phyloP scores from a whole-genome alignment of 192 early-diverging fungal genomes.

The Linnemannia exigua region DNA sequence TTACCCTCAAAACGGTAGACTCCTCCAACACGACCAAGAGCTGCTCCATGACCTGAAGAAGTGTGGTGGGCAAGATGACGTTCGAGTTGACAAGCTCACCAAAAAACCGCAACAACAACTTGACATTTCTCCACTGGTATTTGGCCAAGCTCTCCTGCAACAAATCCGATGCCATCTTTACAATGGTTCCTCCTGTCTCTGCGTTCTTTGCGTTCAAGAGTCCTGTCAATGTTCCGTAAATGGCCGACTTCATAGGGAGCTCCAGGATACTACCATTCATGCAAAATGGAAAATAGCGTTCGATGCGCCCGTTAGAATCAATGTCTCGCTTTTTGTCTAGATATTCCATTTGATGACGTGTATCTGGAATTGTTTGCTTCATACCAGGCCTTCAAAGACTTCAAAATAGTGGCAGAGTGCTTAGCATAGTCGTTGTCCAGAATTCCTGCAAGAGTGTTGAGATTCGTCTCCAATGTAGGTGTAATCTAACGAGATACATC shows the following conservation, averaged over 20 bases:
- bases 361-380: background rate
- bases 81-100: constrained; percentile 83
- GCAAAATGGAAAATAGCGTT: background rate
- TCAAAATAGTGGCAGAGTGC: constrained; percentile 72
- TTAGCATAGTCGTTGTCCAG: constrained; percentile 79
- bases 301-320: background rate
- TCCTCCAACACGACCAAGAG: constrained; percentile 75
- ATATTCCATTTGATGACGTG: background rate
- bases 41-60: constrained; percentile 73
- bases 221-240: constrained; percentile 88
- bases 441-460: constrained; percentile 77
- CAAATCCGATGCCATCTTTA: constrained; percentile 67
- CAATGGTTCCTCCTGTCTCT: constrained; percentile 74
- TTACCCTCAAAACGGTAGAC: constrained; percentile 56
- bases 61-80: constrained; percentile 76
- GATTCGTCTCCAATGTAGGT: constrained; percentile 72
- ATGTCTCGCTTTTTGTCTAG: background rate
- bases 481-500: constrained; percentile 55
- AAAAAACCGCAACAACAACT: constrained; percentile 86
- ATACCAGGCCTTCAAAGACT: constrained; percentile 74
- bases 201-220: constrained; percentile 83
- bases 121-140: constrained; percentile 79
- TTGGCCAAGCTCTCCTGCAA: constrained; percentile 69
- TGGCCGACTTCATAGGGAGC: constrained; percentile 78
- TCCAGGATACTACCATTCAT: constrained; percentile 69